Evolutionary conservation across 441 rosid genomes (phyloP), one percentile per base, ranked within the genome.

Genomic region (Pelargonium myrrhifolium): DNA sequence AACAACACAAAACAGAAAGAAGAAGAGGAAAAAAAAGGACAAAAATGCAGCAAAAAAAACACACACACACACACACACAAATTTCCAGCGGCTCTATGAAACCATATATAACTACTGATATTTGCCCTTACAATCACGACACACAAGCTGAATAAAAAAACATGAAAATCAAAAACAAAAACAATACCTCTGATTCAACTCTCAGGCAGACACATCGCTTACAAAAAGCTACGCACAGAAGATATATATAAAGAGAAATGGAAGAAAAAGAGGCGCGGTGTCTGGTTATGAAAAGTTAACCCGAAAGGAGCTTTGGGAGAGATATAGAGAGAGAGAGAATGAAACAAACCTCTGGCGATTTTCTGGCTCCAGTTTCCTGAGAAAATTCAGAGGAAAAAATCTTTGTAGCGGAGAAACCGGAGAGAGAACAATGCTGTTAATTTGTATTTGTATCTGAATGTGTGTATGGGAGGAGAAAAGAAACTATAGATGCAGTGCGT

Each of bases 371-470:
- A 9, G 6, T 35, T 35, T 45, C 51, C 51, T 21, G 61, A 26
- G 9, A 21, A 56, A 26, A 8, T 56, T 56, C 22, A 20, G 28
- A 56, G 28, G 10, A 56, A 56, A 56, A 56, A 56, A 56, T 56
- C 61, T 56, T 20, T 3, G 61, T 56, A 4, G 28, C 61, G 61
- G 61, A 56, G 61, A 56, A 56, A 20, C 1, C 61, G 61, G 61
- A 56, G 61, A 45, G 51, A 55, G 26, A 12, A 55, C 14, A 56
- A 21, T 20, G 28, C 26, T 2, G 61, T 35, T 35, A 6, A 35
- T 35, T 35, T 35, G 39, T 35, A 35, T 35, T 9, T 35, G 39
- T 35, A 28, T n/a, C n/a, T n/a, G n/a, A n/a, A n/a, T n/a, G n/a
- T 51, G 4, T 18, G 26, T 55, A 55, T 17, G 24, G 18, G 61